phyloP scores from a whole-genome alignment of 495 filamentous ascomycete species.

The Venustampulla echinocandica region DNA sequence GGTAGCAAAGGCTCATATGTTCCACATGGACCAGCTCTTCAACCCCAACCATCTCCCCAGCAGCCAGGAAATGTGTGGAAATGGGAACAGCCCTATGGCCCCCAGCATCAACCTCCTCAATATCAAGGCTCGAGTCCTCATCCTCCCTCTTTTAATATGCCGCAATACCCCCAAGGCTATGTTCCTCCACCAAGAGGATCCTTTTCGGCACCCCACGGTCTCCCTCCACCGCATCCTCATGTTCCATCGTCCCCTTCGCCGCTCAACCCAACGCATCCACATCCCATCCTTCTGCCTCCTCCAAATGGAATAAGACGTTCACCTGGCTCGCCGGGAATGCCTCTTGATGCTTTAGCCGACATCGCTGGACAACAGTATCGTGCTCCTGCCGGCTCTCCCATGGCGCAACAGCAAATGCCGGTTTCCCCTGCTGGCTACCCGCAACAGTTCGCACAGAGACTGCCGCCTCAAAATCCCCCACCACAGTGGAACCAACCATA shows the following conservation, averaged over 20 bases:
- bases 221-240: conserved; percentile 24
- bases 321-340: conserved; percentile 15
- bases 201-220: conserved; percentile 12
- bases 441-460: conserved; percentile 11
- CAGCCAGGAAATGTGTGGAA: conserved; percentile 27
- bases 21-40: conserved; percentile 6
- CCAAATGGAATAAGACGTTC: conserved; percentile 9
- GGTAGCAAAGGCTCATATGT: conserved; percentile 14
- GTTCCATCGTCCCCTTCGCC: conserved; percentile 23
- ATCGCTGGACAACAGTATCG: conserved; percentile 21
- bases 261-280: conserved; percentile 11
- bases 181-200: conserved; percentile 13
- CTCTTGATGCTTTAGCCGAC: conserved; percentile 21
- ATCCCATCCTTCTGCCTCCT: conserved; percentile 13
- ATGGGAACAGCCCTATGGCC: conserved; percentile 42
- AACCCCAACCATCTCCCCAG: conserved; percentile 20
- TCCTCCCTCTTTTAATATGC: conserved; percentile 2
- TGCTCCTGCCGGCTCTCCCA: conserved; percentile 14
- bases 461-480: conserved; percentile 38
- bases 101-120: conserved; percentile 11
- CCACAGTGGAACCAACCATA: conserved; percentile 13
- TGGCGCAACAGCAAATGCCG: conserved; percentile 19
- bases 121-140: neutral
- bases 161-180: conserved; percentile 12
- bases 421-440: conserved; percentile 17